Conservation (phyloP, 2,329 filamentous ascomycete genomes). For the Claviceps digitariae region DNA sequence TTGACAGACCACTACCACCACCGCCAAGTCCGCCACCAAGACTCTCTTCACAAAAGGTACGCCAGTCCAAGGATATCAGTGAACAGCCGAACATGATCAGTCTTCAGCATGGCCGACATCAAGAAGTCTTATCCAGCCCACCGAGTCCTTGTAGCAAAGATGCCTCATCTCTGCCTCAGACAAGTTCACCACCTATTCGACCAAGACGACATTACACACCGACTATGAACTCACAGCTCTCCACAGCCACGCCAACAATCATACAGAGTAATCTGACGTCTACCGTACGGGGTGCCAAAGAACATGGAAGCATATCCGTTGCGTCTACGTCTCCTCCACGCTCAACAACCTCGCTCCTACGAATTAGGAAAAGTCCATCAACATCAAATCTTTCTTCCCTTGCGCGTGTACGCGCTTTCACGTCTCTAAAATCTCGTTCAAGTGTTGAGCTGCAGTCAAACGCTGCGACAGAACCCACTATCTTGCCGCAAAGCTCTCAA, state of each 20-base stretch:
- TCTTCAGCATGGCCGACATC: neutral
- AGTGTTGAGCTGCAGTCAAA: constrained; percentile 10
- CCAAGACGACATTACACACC: constrained; percentile 58
- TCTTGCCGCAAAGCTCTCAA: constrained; percentile 32
- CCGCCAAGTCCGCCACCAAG: constrained; percentile 49
- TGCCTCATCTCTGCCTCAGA: constrained; percentile 16
- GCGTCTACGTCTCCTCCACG: constrained; percentile 20
- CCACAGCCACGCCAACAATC: constrained; percentile 34
- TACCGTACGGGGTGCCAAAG: constrained; percentile 25
- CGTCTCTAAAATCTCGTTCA: constrained; percentile 6
- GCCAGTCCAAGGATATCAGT: constrained; percentile 11
- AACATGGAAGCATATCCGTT: constrained; percentile 28
- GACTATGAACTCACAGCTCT: constrained; percentile 43
- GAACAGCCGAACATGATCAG: neutral
- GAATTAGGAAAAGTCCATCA: constrained; percentile 17
- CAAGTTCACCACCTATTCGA: constrained; percentile 38
- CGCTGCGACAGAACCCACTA: constrained; percentile 10
- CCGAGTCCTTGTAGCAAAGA: constrained; percentile 20
- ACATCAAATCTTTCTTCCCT: constrained; percentile 16
- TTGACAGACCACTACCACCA: constrained; percentile 30
- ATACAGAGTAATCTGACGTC: constrained; percentile 44
- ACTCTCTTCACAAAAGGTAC: constrained; percentile 46
- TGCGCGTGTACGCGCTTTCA: constrained; percentile 7
- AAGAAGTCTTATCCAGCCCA: constrained; percentile 17
- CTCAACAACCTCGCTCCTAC: constrained; percentile 20